A percentile compares a stretch with the other conserved stretches of the same genome.
phyloP scores from a whole-genome alignment of 208 protist genomes.

The Leishmania lainsoni region DNA sequence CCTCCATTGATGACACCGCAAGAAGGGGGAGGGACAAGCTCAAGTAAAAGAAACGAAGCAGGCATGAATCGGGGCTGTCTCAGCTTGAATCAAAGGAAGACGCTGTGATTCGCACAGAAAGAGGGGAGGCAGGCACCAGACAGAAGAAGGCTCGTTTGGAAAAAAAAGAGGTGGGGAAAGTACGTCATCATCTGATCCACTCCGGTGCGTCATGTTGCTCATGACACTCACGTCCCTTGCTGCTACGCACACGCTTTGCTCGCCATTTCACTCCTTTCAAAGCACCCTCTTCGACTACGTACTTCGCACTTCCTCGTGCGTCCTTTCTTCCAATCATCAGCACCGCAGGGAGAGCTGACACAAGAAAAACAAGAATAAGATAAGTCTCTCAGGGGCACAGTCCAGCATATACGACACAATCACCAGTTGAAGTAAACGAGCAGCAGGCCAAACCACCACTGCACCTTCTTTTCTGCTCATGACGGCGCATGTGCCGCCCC shows the following conservation, averaged over 20 bases:
- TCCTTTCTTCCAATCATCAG: not conserved
- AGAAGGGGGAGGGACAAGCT: too few relatives aligned
- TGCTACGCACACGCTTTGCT: not conserved
- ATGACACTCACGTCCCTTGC: too few relatives aligned
- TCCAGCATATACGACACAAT: too few relatives aligned
- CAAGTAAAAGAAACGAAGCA: too few relatives aligned
- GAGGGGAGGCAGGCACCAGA: not conserved
- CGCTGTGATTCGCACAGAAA: too few relatives aligned
- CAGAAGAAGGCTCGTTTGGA: constrained; percentile 2
- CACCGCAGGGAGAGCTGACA: not conserved
- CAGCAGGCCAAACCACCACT: not conserved
- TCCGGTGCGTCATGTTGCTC: too few relatives aligned
- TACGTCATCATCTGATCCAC: too few relatives aligned
- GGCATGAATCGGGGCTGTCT: too few relatives aligned
- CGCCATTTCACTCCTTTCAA: not conserved
- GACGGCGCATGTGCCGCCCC: not conserved
- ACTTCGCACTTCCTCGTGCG: not conserved
- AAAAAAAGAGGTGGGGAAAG: constrained; percentile 2
- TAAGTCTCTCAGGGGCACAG: not conserved
- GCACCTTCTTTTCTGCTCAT: not conserved
- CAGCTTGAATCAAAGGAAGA: too few relatives aligned
- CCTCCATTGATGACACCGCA: not conserved
- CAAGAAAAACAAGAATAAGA: not conserved
- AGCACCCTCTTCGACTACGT: not conserved
- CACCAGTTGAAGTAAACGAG: not conserved